A percentile compares a stretch with the other conserved stretches of the same genome.
Evolutionary conservation across 176 grass and related monocot species (phyloP).

Genomic region (Carex pumila): DNA sequence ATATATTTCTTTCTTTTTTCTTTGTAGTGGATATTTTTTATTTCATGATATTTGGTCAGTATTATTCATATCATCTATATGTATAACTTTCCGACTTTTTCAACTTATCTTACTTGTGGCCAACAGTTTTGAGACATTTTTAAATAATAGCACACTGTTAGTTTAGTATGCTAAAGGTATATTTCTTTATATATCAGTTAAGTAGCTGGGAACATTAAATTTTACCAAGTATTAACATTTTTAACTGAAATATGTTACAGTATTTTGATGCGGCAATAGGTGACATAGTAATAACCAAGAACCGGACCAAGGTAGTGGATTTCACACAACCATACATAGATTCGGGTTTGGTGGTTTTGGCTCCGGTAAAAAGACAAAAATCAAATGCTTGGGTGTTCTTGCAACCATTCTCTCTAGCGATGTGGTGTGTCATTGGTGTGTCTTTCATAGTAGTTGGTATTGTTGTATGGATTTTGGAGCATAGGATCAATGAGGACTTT

Average conservation of each 20-base stretch:
- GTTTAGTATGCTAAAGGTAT: not conserved
- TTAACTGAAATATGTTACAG: constrained; percentile 28
- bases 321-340: constrained; percentile 91
- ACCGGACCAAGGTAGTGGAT: constrained; percentile 48
- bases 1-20: not conserved
- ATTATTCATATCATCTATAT: not conserved
- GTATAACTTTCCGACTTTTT: not conserved
- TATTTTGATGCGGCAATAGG: constrained; percentile 74
- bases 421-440: constrained; percentile 76
- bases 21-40: not conserved
- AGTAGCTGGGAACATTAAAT: not conserved
- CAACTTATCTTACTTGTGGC: not conserved
- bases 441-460: constrained; percentile 73
- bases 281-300: constrained; percentile 74
- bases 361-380: constrained; percentile 57
- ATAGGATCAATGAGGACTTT: constrained; percentile 91
- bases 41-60: constrained; percentile 7
- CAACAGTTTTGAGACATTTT: not conserved
- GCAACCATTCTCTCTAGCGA: constrained; percentile 71
- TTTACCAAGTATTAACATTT: not conserved
- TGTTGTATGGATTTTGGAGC: constrained; percentile 91
- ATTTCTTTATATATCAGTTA: not conserved
- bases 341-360: constrained; percentile 76
- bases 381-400: constrained; percentile 85
- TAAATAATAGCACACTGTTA: not conserved